Conservation (phyloP, 2,329 filamentous ascomycete genomes). For the Colletotrichum magnum region DNA sequence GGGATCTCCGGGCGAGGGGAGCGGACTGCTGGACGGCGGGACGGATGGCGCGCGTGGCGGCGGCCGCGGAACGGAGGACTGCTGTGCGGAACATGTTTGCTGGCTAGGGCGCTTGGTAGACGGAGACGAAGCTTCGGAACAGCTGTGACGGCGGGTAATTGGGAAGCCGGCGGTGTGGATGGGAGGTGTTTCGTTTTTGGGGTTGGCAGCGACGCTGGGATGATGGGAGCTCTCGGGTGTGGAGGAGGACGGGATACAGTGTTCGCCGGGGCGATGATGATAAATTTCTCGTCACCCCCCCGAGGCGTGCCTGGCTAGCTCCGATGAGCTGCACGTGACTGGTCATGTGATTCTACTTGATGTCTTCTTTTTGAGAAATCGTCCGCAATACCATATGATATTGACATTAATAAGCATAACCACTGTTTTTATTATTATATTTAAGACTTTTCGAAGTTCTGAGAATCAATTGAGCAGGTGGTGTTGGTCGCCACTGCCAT, state of each 20-base stretch:
- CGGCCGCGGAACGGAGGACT: slow-evolving; percentile 82
- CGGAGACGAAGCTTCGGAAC: slow-evolving; percentile 7
- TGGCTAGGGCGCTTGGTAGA: slow-evolving; percentile 5
- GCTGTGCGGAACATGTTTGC: slow-evolving; percentile 90
- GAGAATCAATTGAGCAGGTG: not conserved
- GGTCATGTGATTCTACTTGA: slow-evolving; percentile 17
- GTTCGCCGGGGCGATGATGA: slow-evolving; percentile 35
- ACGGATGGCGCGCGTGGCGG: slow-evolving; percentile 63
- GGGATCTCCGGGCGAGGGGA: slow-evolving; percentile 61
- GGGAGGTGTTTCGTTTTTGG: slow-evolving; percentile 27
- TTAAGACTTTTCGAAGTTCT: accelerated
- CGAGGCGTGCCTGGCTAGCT: slow-evolving; percentile 37
- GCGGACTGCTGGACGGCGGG: slow-evolving; percentile 71
- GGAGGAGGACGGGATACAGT: slow-evolving; percentile 28
- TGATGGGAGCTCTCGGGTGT: slow-evolving; percentile 33
- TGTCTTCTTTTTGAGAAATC: not conserved
- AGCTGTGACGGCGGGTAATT: slow-evolving; percentile 10
- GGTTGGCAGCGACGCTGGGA: slow-evolving; percentile 18
- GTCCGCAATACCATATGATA: too few species aligned
- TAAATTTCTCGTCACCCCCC: slow-evolving; percentile 43
- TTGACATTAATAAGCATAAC: accelerated
- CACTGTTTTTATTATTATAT: accelerated
- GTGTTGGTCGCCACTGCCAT: slow-evolving; percentile 16
- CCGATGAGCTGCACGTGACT: slow-evolving; percentile 26
- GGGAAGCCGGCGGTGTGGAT: slow-evolving; percentile 17